Evolutionary conservation across 2,329 filamentous ascomycete genomes (phyloP), one percentile per base, ranked within the genome.

Genomic region (Alternaria sp.): DNA sequence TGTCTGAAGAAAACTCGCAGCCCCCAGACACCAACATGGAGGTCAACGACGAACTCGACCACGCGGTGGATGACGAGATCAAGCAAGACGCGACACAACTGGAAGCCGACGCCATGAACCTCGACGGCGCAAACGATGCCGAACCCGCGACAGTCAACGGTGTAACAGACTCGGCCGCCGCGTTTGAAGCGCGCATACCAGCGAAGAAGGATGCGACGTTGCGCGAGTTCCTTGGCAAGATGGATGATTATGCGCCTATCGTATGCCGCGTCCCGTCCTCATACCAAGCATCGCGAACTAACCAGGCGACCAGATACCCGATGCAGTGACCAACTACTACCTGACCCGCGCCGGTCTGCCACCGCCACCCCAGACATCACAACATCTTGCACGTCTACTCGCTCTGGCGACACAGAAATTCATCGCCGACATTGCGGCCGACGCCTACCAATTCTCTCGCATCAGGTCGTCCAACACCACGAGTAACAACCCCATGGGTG

Each of bases 321-420:
- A 99, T 76, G 95, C 95, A 20, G 95, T 99, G 22, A 98, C 94
- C 65, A 90, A 97, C 79, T 97, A 98, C 85, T 99, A 99, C 82
- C 92, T 99, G 83, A 97, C 94, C 38, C 91, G 96, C 71, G 93
- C 94, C 67, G 95, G 95, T 54, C 92, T 99, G 4, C 94, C 95
- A 34, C 94, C 94, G 1, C 93, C 94, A 41, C 94, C 93, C 0
- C 91, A 95, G 72, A 97, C 93, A 54, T 93, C 97, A 73, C 90
- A 90, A 20, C 92, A 94, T 60, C 91, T 99, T 28, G 93, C 94
- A 22, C 93, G 94, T 49, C 90, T 99, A 3, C 90, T 99, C 44
- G 94, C 95, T 3, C 91, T 99, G 9, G 95, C 95, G n/a, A 97
- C 95, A 0, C 95, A 99, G 77, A 99, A 99, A 78, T 99, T 99